Base-by-base conservation (phyloP, 306 rosid species). In the Fagus sylvatica region DNA sequence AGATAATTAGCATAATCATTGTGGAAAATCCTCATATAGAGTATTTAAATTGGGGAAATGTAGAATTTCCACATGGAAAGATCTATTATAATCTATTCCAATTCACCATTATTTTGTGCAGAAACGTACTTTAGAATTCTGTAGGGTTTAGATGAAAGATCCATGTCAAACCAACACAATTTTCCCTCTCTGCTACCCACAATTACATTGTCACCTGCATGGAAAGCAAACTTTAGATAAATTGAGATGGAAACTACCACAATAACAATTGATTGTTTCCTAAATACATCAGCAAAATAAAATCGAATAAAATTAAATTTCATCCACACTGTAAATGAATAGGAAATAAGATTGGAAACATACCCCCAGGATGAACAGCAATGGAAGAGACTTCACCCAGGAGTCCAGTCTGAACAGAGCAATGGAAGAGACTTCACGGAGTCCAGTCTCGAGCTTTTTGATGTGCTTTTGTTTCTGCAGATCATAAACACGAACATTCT, bases 131-230 rank as follows among this genome's bases (percentile, higher is more conserved):
- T 81, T 7, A 88, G 89, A 82, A 83, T 76, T 82, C 83, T 88
- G 81, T 92, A 95, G 1, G 98, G 97, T 74, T 89, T 82, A 71
- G 98, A 87, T 51, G 98, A 95, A 84, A 95, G 98, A 75, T 95
- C 98, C 98, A 89, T 87, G 83, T 95, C 98, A 78, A 95, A 95
- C 98, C 98, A 95, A 81, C 97, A 90, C 79, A 92, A 62, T 80
- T 95, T 95, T 77, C 98, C 98, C 78, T 95, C 98, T 87, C 89
- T 87, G 90, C 98, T 95, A 68, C 98, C 98, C 78, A 95, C 98
- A 76, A 95, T 91, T 74, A 95, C 42, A 89, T 95, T 91, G 78
- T 95, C 98, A 86, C 98, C 97, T 95, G 87, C 85, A 87, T 12
- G 66, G 30, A 82, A 73, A 75, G 79, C 42, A 39, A 53, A 62